Evolutionary conservation across 2,329 filamentous ascomycete species (phyloP).

Genomic region (Sporothrix globosa): DNA sequence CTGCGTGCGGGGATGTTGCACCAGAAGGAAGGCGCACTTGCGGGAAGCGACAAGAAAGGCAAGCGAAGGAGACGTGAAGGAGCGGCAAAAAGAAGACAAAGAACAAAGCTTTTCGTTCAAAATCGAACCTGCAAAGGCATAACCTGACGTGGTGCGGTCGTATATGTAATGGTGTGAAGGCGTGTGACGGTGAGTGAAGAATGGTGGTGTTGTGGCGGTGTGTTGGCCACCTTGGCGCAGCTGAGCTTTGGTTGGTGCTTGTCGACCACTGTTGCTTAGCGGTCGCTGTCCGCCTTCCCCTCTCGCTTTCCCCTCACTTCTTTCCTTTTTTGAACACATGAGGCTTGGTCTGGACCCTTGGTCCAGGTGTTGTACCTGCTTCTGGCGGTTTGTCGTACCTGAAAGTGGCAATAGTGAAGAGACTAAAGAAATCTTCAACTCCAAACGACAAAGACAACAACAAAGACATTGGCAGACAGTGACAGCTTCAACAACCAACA

Average conservation of each 20-base stretch:
- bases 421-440: neutral
- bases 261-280: neutral
- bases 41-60: too few species aligned
- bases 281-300: neutral
- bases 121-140: too few species aligned
- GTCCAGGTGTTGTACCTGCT: constrained; percentile 21
- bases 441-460: too few species aligned
- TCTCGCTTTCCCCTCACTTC: neutral
- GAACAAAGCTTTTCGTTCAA: too few species aligned
- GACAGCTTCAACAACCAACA: neutral
- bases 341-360: neutral
- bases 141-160: too few species aligned
- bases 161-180: too few species aligned
- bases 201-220: neutral
- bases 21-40: too few species aligned
- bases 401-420: constrained; percentile 1
- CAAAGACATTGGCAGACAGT: neutral
- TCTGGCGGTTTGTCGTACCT: constrained; percentile 18
- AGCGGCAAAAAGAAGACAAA: too few species aligned
- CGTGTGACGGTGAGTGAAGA: neutral
- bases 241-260: neutral
- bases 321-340: neutral
- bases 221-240: neutral
- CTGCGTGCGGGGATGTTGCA: too few species aligned
- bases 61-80: too few species aligned